Evolutionary conservation across 306 rosid species (phyloP).

Genomic region (Morella rubra): DNA sequence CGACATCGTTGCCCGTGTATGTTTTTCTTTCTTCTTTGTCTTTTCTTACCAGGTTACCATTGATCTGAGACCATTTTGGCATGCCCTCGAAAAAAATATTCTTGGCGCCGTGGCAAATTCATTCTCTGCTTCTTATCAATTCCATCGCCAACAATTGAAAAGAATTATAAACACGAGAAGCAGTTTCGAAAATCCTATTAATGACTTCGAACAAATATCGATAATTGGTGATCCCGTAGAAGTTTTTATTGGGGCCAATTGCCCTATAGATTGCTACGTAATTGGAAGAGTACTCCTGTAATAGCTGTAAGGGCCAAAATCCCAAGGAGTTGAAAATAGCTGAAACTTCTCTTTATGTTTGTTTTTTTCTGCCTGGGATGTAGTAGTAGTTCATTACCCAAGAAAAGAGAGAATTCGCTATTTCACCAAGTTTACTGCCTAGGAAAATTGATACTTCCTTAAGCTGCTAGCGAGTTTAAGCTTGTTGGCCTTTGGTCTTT

Average conservation of each 20-base stretch:
- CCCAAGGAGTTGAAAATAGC: too few relatives aligned
- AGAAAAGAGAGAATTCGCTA: too few relatives aligned
- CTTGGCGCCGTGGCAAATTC: too few relatives aligned
- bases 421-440: too few relatives aligned
- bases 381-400: too few relatives aligned
- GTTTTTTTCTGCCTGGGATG: too few relatives aligned
- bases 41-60: background rate
- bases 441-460: background rate
- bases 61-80: background rate
- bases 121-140: too few relatives aligned
- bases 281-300: too few relatives aligned
- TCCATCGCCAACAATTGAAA: background rate
- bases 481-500: background rate
- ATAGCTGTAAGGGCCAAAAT: too few relatives aligned
- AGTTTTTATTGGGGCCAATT: background rate
- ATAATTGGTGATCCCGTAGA: too few relatives aligned
- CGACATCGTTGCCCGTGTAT: conserved; percentile 71
- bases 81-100: too few relatives aligned
- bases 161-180: background rate
- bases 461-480: background rate
- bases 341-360: too few relatives aligned
- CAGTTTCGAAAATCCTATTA: background rate
- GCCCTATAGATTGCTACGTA: background rate
- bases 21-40: conserved; percentile 3
- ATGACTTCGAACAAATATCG: background rate